These are phyloP conservation scores for Mallotus repandus DNA, from an alignment of 441 rosid species.

Conservation along the genomic window DNA sequence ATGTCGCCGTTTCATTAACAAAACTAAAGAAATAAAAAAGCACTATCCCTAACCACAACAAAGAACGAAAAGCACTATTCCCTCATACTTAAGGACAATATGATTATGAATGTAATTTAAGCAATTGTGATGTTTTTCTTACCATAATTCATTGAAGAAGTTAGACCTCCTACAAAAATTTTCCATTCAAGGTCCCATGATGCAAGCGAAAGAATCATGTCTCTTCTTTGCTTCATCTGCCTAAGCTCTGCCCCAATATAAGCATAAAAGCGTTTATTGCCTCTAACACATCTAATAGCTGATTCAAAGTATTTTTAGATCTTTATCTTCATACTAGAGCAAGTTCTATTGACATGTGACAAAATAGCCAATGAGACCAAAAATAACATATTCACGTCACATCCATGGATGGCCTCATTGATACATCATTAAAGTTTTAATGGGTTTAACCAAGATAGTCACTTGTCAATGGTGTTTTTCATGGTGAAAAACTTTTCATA, in stretches of 20 bases:
- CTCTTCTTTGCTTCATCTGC: slow-evolving; percentile 31
- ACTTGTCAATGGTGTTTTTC: slow-evolving; percentile 40
- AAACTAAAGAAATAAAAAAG: too few relatives aligned
- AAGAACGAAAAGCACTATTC: too few relatives aligned
- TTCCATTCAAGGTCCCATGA: slow-evolving; percentile 31
- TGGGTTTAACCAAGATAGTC: slow-evolving; percentile 17
- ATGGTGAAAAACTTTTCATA: slow-evolving; percentile 29
- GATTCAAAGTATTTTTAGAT: slow-evolving; percentile 47
- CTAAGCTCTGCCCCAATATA: slow-evolving; percentile 44
- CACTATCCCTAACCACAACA: too few relatives aligned
- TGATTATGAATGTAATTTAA: slow-evolving; percentile 9
- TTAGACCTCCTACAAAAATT: slow-evolving; percentile 63
- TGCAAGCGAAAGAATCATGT: slow-evolving; percentile 21
- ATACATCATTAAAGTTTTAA: slow-evolving; percentile 9
- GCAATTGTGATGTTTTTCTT: slow-evolving; percentile 21
- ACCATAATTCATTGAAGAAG: slow-evolving; percentile 55
- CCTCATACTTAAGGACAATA: not conserved
- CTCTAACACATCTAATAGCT: slow-evolving; percentile 50
- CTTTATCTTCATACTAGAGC: slow-evolving; percentile 34
- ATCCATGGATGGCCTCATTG: not conserved
- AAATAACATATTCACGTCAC: not conserved
- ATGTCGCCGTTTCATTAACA: too few relatives aligned
- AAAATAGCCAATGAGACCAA: slow-evolving; percentile 12
- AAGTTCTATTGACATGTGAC: slow-evolving; percentile 26
- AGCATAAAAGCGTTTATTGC: slow-evolving; percentile 43